phyloP scores from a whole-genome alignment of 2,329 filamentous ascomycete species.

The Gnomoniopsis sp. region DNA sequence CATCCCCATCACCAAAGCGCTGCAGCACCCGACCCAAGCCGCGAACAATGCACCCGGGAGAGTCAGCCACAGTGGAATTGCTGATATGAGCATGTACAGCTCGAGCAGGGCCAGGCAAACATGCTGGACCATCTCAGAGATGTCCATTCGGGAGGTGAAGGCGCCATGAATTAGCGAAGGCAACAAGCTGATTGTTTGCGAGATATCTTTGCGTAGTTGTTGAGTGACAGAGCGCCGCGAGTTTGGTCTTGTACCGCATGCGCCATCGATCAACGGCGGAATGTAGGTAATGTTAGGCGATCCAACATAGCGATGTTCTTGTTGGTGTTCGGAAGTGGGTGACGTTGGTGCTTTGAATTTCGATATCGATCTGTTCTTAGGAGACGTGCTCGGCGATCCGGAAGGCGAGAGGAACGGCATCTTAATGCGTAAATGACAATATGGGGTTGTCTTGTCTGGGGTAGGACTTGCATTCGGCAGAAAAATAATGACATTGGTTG shows the following conservation, averaged over 20 bases:
- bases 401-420: constrained; percentile 17
- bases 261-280: constrained; percentile 33
- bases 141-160: constrained; percentile 20
- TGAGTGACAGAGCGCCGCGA: constrained; percentile 22
- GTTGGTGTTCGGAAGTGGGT: neutral
- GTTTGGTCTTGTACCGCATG: constrained; percentile 30
- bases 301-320: neutral
- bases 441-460: neutral
- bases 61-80: constrained; percentile 26
- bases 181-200: constrained; percentile 20
- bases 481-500: neutral
- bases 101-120: constrained; percentile 24
- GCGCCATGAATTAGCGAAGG: constrained; percentile 20
- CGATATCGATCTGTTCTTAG: neutral
- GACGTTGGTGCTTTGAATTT: neutral
- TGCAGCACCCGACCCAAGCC: constrained; percentile 24
- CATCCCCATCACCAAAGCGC: constrained; percentile 22
- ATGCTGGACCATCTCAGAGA: constrained; percentile 24
- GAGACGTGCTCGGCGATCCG: constrained; percentile 5
- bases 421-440: neutral
- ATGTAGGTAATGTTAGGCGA: constrained; percentile 28
- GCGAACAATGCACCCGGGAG: constrained; percentile 29
- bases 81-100: constrained; percentile 24
- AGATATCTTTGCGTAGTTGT: constrained; percentile 24
- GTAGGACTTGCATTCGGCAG: neutral